phyloP scores from a whole-genome alignment of 2,329 filamentous ascomycete species.

The Trichoderma arundinaceum region DNA sequence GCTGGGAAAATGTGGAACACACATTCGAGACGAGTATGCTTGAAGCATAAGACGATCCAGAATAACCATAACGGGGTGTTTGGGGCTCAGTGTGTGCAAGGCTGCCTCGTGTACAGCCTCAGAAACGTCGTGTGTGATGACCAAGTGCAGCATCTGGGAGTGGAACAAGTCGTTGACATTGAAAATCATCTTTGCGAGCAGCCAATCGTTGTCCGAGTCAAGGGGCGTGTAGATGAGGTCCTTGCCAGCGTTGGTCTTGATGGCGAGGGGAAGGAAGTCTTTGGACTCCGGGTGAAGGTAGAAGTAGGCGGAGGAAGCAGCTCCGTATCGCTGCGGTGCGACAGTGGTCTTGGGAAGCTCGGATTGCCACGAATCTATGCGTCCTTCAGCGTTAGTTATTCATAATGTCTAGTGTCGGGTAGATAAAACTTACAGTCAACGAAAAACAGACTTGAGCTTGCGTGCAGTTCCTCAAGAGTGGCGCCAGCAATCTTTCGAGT shows the following conservation, averaged over 20 bases:
- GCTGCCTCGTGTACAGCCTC: constrained; percentile 54
- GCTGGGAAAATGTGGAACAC: too few species aligned
- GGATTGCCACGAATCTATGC: too few species aligned
- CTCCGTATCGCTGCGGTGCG: too few species aligned
- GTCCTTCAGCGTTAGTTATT: too few species aligned
- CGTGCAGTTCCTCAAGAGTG: constrained; percentile 43
- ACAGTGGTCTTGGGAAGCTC: too few species aligned
- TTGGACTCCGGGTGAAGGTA: constrained; percentile 49
- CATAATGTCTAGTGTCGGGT: too few species aligned
- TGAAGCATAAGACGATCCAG: constrained; percentile 44
- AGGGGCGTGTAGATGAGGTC: constrained; percentile 52
- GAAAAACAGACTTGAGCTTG: constrained; percentile 50
- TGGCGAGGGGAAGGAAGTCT: constrained; percentile 55
- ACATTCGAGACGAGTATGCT: constrained; percentile 35
- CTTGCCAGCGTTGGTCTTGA: constrained; percentile 51
- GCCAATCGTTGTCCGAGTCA: constrained; percentile 54
- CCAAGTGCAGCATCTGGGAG: constrained; percentile 51
- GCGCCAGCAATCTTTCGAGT: constrained; percentile 42
- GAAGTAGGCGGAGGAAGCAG: constrained; percentile 58
- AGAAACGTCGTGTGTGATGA: constrained; percentile 50
- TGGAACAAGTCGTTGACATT: constrained; percentile 56
- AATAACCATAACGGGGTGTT: constrained; percentile 52
- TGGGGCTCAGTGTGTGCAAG: constrained; percentile 51
- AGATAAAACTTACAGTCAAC: too few species aligned
- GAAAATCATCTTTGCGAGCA: constrained; percentile 57